Percentiles rank a stretch among this genome's conserved stretches.
Conservation (phyloP, 345 rosid genomes). For the Syzygium aromaticum region DNA sequence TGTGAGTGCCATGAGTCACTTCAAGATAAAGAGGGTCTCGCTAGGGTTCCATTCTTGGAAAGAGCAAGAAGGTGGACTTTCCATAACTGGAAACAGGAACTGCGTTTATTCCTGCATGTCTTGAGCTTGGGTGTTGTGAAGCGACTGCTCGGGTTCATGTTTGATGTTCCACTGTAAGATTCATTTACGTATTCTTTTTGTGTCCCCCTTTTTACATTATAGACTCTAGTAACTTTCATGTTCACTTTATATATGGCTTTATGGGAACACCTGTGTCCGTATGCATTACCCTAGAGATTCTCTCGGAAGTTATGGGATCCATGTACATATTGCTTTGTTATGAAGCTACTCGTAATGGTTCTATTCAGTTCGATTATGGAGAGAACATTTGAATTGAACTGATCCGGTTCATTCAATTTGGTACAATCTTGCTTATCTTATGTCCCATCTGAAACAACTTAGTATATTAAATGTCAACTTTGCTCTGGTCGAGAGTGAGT, state of each 20-base stretch:
- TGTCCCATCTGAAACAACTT: neutral
- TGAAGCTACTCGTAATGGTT: neutral
- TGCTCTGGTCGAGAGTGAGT: neutral
- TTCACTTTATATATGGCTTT: neutral
- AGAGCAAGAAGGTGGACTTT: slow-evolving; percentile 4
- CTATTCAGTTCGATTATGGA: neutral
- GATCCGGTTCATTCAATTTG: neutral
- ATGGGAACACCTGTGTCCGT: neutral
- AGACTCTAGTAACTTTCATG: neutral
- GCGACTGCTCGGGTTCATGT: neutral
- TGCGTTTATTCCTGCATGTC: neutral
- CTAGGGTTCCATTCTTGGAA: neutral
- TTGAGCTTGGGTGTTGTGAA: neutral
- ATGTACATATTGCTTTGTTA: neutral
- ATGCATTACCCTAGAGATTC: neutral
- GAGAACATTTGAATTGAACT: neutral
- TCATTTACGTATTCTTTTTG: neutral
- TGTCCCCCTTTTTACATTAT: neutral
- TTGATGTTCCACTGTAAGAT: neutral
- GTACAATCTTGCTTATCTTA: neutral
- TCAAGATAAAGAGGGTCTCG: neutral
- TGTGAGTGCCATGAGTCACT: slow-evolving; percentile 1
- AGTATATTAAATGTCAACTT: neutral
- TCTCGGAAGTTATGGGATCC: neutral
- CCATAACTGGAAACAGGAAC: slow-evolving; percentile 3